Conservation (phyloP, 1,284 basidiomycete species). For the Rhizoctonia solani region DNA sequence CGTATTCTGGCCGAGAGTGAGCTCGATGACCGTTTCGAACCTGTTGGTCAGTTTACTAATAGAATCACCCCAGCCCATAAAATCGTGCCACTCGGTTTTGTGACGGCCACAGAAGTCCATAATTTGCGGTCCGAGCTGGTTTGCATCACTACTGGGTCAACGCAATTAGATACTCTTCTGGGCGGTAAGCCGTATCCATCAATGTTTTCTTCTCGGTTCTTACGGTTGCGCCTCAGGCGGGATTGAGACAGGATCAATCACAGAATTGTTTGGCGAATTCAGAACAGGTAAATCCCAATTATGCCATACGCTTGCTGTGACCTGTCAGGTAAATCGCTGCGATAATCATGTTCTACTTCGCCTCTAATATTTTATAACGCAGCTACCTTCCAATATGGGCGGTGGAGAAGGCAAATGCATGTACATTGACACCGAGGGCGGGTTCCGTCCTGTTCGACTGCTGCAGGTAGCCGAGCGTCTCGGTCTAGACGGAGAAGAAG, state of each 20-base stretch:
- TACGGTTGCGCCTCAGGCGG: slow-evolving; percentile 61
- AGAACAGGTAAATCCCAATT: slow-evolving; percentile 98
- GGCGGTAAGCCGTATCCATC: slow-evolving; percentile 64
- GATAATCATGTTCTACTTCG: background rate
- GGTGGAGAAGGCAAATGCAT: slow-evolving; percentile 99
- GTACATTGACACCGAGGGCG: slow-evolving; percentile 99
- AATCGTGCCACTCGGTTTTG: slow-evolving; percentile 96
- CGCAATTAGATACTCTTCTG: slow-evolving; percentile 92
- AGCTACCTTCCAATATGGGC: slow-evolving; percentile 94
- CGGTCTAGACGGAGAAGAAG: slow-evolving; percentile 96
- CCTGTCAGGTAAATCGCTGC: slow-evolving; percentile 69
- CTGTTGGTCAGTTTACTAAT: background rate
- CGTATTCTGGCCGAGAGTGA: slow-evolving; percentile 91
- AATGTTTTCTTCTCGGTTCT: background rate
- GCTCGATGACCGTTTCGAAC: slow-evolving; percentile 41
- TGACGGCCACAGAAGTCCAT: slow-evolving; percentile 97
- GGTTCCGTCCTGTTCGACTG: slow-evolving; percentile 95
- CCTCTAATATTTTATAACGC: background rate
- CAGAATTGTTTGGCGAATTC: slow-evolving; percentile 98
- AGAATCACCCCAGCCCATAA: slow-evolving; percentile 73
- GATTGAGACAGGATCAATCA: slow-evolving; percentile 98
- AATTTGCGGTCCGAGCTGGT: slow-evolving; percentile 94
- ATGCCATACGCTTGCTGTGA: slow-evolving; percentile 97
- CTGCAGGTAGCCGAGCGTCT: slow-evolving; percentile 94
- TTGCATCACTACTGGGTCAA: slow-evolving; percentile 95